A percentile compares a stretch with the other conserved stretches of the same genome.
Evolutionary conservation across 2,329 filamentous ascomycete species (phyloP).

Genomic region (Aspergillus brunneoviolaceus): DNA sequence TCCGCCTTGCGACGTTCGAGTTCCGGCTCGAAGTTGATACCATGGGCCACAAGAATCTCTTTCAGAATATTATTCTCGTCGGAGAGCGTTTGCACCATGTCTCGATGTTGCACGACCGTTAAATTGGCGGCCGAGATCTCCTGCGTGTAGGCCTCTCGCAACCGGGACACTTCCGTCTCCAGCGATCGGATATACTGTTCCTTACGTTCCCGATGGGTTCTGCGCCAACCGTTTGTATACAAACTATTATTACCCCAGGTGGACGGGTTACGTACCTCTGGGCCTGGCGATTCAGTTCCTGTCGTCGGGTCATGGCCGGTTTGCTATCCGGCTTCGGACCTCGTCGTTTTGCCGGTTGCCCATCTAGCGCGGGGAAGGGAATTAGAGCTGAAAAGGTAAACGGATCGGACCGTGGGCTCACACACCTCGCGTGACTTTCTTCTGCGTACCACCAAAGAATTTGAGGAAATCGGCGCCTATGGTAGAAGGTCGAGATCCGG

Average conservation of each 20-base stretch:
- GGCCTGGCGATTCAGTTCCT: constrained; percentile 92
- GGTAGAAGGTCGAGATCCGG: constrained; percentile 8
- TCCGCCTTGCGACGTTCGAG: constrained; percentile 40
- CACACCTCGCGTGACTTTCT: constrained; percentile 74
- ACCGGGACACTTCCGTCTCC: constrained; percentile 83
- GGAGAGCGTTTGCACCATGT: constrained; percentile 68
- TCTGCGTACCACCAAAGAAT: constrained; percentile 62
- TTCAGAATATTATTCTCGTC: constrained; percentile 79
- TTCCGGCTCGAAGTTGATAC: constrained; percentile 57
- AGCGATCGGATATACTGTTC: constrained; percentile 93
- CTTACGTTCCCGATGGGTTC: constrained; percentile 94
- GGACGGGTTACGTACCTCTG: constrained; percentile 65
- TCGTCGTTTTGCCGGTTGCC: constrained; percentile 80
- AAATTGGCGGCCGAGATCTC: constrained; percentile 58
- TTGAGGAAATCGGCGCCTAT: constrained; percentile 43
- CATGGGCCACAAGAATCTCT: constrained; percentile 59
- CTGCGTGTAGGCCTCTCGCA: constrained; percentile 74
- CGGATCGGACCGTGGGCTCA: not conserved
- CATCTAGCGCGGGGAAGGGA: constrained; percentile 56
- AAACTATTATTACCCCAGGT: not conserved
- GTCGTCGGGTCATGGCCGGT: constrained; percentile 84
- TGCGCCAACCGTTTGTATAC: constrained; percentile 40
- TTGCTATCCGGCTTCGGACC: constrained; percentile 97
- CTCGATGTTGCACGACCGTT: constrained; percentile 64
- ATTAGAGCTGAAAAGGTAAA: not conserved